phyloP scores from a whole-genome alignment of 2,329 filamentous ascomycete genomes.

The Arthrinium phaeospermum region DNA sequence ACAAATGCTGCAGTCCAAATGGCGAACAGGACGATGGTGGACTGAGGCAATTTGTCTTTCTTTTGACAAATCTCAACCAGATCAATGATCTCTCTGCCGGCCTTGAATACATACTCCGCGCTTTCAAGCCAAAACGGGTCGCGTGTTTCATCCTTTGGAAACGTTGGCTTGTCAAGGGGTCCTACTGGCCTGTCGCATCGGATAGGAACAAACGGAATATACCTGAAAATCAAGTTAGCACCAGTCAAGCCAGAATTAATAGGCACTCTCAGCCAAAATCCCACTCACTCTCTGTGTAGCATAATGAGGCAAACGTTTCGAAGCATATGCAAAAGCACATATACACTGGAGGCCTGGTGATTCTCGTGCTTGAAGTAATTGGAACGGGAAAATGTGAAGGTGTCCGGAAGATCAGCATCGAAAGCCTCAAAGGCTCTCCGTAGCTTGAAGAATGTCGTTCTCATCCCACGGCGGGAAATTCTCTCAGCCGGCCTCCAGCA shows the following conservation, averaged over 20 bases:
- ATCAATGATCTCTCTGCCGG: slow-evolving; percentile 67
- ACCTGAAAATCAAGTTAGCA: slow-evolving; percentile 19
- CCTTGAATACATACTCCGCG: slow-evolving; percentile 66
- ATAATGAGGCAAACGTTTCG: slow-evolving; percentile 70
- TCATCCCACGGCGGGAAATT: slow-evolving; percentile 64
- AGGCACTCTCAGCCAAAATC: neutral
- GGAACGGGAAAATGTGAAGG: slow-evolving; percentile 61
- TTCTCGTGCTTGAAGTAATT: slow-evolving; percentile 72
- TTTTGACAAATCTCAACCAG: slow-evolving; percentile 67
- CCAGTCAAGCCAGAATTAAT: neutral
- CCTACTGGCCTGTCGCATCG: slow-evolving; percentile 54
- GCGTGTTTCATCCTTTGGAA: slow-evolving; percentile 55
- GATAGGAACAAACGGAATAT: slow-evolving; percentile 69
- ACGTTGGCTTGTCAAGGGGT: slow-evolving; percentile 64
- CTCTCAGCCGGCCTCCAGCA: slow-evolving; percentile 56
- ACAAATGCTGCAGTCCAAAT: slow-evolving; percentile 71
- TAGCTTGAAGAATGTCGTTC: slow-evolving; percentile 60
- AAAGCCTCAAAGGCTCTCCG: slow-evolving; percentile 58
- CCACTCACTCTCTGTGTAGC: slow-evolving; percentile 64
- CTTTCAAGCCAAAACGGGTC: slow-evolving; percentile 66
- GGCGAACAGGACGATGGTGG: slow-evolving; percentile 70
- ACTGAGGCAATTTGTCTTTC: slow-evolving; percentile 67
- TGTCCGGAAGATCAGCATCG: slow-evolving; percentile 57
- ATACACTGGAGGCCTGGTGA: slow-evolving; percentile 66
- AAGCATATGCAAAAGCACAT: slow-evolving; percentile 70